Base-by-base conservation (phyloP, 495 filamentous ascomycete species). In the Hypoxylon intermedium region DNA sequence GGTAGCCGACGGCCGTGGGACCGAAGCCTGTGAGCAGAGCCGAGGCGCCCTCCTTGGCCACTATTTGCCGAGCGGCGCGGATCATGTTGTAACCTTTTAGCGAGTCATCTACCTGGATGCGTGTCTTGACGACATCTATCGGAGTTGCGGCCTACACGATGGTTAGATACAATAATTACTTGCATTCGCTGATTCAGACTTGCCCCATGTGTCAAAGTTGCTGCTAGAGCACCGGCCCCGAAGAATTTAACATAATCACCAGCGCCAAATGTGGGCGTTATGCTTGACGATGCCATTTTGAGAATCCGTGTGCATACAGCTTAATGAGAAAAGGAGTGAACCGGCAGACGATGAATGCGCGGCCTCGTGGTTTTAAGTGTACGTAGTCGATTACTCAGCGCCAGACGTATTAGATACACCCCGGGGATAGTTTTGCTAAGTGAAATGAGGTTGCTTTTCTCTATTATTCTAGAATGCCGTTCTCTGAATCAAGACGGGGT, bases 171-270 rank as follows among this genome's bases (percentile, higher is more conserved):
- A 42, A 4, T 4, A 1, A 20, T 40, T 1, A 5, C 23, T 45
- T 40, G 1, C 3, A 5, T 31, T 48, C 47, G 80, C 85, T 82
- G 90, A 86, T 79, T 89, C 85, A 63, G 85, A 72, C 90, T 79
- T 74, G 84, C 89, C 60, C 91, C 90, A 76, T 94, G 90, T 34
- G 90, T 94, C 68, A 92, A 78, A 46, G 87, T 87, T 67, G 91
- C 93, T 77, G 91, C 92, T 66, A 92, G 83, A 55, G 90, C 90
- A 67, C 89, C 90, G 37, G 90, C 90, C 66, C 91, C 86, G 67
- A 90, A 89, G 79, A 93, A 93, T 66, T 89, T 80, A 53, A 82
- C 80, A 73, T 89, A 88, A 44, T 74, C 68, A 12, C 13, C 21
- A 1, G 60, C 36, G 18, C 56, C 50, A 15, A 74, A 74, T 11